Evolutionary conservation across 495 filamentous ascomycete genomes (phyloP).

Genomic region (Annulohypoxylon moriforme): DNA sequence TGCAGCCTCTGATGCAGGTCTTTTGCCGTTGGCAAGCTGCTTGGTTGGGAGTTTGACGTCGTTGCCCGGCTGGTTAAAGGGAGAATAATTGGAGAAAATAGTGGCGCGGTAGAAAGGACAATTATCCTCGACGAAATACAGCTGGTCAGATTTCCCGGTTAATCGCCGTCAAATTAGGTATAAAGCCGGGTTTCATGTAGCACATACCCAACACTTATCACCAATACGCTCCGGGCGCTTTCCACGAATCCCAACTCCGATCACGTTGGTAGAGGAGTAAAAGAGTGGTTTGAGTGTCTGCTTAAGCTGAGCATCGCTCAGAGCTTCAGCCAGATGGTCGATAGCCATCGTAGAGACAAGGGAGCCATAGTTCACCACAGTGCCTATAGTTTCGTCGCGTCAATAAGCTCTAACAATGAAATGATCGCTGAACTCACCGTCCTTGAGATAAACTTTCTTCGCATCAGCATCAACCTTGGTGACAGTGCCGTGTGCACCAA

Average conservation of each 20-base stretch:
- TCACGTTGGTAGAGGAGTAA: constrained; percentile 97
- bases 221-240: constrained; percentile 92
- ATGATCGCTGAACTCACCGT: constrained; percentile 60
- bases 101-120: constrained; percentile 99
- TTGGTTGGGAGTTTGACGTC: constrained; percentile 87
- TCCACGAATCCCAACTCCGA: constrained; percentile 94
- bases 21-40: constrained; percentile 85
- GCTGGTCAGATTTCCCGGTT: constrained; percentile 55
- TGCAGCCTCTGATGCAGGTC: constrained; percentile 74
- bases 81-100: constrained; percentile 99
- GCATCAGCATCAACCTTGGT: constrained; percentile 83
- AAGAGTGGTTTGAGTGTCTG: constrained; percentile 74
- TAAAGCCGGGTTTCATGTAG: too few relatives aligned
- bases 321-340: constrained; percentile 85
- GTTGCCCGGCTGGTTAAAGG: constrained; percentile 90
- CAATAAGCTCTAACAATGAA: too few relatives aligned
- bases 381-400: constrained; percentile 45
- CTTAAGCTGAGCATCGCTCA: constrained; percentile 59
- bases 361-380: constrained; percentile 87
- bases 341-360: constrained; percentile 97
- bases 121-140: constrained; percentile 99
- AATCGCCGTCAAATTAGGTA: too few relatives aligned
- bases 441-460: constrained; percentile 82
- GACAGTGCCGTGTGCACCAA: constrained; percentile 86
- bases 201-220: constrained; percentile 95